phyloP scores from a whole-genome alignment of 768 basidiomycete species.

The Suillus plorans region DNA sequence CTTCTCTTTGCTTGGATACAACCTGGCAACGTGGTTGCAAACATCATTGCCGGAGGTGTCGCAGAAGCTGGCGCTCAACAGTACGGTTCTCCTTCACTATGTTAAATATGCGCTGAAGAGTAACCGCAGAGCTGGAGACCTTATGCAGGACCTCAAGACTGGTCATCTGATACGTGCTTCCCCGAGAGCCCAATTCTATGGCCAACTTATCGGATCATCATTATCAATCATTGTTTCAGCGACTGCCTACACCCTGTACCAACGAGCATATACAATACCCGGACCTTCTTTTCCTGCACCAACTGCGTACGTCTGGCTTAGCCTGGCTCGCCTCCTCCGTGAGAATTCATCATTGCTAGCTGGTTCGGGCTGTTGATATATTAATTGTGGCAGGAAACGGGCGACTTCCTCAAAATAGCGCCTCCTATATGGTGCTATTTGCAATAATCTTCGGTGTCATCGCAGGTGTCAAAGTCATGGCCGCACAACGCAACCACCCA shows the following conservation, averaged over 20 bases:
- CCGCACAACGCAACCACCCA: conserved; percentile 44
- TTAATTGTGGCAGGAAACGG: conserved; percentile 62
- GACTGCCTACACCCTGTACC: conserved; percentile 85
- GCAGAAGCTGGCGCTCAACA: conserved; percentile 94
- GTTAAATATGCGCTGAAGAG: conserved; percentile 7
- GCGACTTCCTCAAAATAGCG: conserved; percentile 72
- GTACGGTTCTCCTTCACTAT: conserved; percentile 39
- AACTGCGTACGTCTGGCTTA: conserved; percentile 91
- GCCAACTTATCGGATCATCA: conserved; percentile 87
- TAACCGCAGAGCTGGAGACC: conserved; percentile 76
- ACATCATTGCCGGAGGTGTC: conserved; percentile 96
- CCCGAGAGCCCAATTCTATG: conserved; percentile 91
- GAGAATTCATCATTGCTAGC: conserved; percentile 27
- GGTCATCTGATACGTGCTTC: conserved; percentile 91
- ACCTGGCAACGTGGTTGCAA: conserved; percentile 95
- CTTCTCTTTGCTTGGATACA: conserved; percentile 93
- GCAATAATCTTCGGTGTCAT: conserved; percentile 68
- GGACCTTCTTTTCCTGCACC: conserved; percentile 96
- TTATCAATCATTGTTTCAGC: conserved; percentile 88
- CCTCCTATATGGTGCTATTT: conserved; percentile 77
- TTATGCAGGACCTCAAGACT: conserved; percentile 99
- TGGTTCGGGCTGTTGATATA: conserved; percentile 5
- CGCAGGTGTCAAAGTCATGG: conserved; percentile 65
- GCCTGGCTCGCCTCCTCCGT: conserved; percentile 75
- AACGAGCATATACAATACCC: conserved; percentile 83